Conservation (phyloP, 352 stramenopile genomes). For the Pythium aphanidermatum region DNA sequence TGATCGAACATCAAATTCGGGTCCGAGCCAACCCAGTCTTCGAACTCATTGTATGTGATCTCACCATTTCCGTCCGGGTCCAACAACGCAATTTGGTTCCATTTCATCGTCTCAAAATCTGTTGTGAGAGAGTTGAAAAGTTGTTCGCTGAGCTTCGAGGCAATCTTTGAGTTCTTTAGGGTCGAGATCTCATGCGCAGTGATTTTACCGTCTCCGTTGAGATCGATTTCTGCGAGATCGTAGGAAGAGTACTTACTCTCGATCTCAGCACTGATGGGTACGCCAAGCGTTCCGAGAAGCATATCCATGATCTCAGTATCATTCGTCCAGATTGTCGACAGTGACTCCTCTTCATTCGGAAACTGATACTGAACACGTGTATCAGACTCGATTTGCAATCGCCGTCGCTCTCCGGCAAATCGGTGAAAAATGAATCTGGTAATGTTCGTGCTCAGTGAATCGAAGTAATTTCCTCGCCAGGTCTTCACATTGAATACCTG, state of each 20-base stretch:
- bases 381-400: slow-evolving; percentile 38
- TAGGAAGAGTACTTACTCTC: slow-evolving; percentile 62
- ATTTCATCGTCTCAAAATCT: slow-evolving; percentile 65
- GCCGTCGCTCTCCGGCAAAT: slow-evolving; percentile 45
- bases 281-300: slow-evolving; percentile 56
- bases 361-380: slow-evolving; percentile 32
- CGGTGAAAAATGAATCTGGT: slow-evolving; percentile 73
- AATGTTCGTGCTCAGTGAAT: slow-evolving; percentile 92
- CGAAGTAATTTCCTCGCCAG: slow-evolving; percentile 94
- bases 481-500: slow-evolving; percentile 86
- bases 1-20: slow-evolving; percentile 74
- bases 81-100: slow-evolving; percentile 34
- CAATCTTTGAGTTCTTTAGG: slow-evolving; percentile 19
- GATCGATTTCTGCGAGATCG: slow-evolving; percentile 65
- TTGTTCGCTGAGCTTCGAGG: slow-evolving; percentile 35
- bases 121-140: slow-evolving; percentile 31
- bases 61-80: slow-evolving; percentile 43
- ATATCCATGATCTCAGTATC: slow-evolving; percentile 53
- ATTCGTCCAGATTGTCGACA: slow-evolving; percentile 37
- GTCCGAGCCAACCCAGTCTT: slow-evolving; percentile 60
- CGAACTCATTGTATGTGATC: slow-evolving; percentile 71
- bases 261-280: slow-evolving; percentile 51
- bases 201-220: slow-evolving; percentile 63
- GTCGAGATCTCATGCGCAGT: slow-evolving; percentile 48
- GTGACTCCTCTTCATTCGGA: slow-evolving; percentile 47